These are phyloP conservation scores for Glycyrrhiza uralensis DNA, from an alignment of 306 rosid genomes.

Conservation along the genomic window DNA sequence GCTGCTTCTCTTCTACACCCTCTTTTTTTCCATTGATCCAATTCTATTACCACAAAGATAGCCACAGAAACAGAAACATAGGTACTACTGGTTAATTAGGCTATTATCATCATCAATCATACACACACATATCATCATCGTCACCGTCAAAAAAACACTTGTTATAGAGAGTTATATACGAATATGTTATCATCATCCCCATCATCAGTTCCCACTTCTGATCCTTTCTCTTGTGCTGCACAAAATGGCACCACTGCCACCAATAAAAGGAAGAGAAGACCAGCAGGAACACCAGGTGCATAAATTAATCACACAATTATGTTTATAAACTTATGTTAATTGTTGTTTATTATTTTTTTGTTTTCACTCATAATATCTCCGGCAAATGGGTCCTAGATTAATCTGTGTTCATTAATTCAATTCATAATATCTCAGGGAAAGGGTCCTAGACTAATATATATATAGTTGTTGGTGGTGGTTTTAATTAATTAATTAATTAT, in stretches of 20 bases:
- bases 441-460: no score
- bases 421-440: no score
- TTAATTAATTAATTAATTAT: background rate
- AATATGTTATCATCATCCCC: no score
- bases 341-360: background rate
- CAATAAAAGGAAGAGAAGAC: conserved; percentile 86
- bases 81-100: conserved; percentile 1
- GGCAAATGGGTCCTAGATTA: no score
- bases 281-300: conserved; percentile 97
- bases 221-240: conserved; percentile 71
- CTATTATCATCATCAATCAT: background rate
- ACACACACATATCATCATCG: background rate
- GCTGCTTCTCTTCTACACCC: conserved; percentile 14
- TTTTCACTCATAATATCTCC: no score
- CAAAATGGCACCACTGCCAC: conserved; percentile 41
- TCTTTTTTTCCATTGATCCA: conserved; percentile 21
- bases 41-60: conserved; percentile 29
- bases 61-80: background rate
- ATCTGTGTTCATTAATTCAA: no score
- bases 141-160: no score
- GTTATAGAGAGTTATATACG: no score
- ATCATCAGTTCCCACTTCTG: conserved; percentile 59
- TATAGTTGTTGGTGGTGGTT: background rate
- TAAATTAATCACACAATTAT: background rate
- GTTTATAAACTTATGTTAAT: background rate